These are phyloP conservation scores for Trypanosoma cruzi DNA, from an alignment of 208 protist genomes.

Conservation along the genomic window DNA sequence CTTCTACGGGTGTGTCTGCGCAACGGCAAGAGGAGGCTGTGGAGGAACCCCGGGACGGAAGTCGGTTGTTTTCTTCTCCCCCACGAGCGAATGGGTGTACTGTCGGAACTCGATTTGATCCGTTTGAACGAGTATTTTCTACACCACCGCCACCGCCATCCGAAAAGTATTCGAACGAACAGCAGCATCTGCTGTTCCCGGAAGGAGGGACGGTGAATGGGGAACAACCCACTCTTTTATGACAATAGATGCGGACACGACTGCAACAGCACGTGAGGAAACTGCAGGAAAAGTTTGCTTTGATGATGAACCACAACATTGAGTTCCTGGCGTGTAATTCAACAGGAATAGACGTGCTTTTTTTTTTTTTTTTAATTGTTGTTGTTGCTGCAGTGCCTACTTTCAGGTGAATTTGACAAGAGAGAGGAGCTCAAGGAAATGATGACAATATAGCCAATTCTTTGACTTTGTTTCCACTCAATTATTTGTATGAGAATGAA, in stretches of 20 bases:
- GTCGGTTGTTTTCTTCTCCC: not conserved
- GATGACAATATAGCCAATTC: not conserved
- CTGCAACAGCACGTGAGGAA: slow-evolving; percentile 10
- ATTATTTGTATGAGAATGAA: not conserved
- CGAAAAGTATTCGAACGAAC: not conserved
- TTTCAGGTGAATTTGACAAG: not conserved
- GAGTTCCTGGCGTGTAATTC: not conserved
- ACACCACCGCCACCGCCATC: not conserved
- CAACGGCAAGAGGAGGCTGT: not conserved
- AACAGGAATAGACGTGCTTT: not conserved
- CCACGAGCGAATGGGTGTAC: not conserved
- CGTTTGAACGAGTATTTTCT: not conserved
- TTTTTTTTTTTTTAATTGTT: not conserved
- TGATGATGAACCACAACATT: not conserved
- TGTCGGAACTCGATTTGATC: slow-evolving; percentile 16
- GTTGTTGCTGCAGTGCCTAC: not conserved
- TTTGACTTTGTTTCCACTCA: not conserved
- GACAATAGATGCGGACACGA: not conserved
- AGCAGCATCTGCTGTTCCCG: not conserved
- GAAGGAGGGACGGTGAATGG: not conserved
- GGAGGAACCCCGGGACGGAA: not conserved
- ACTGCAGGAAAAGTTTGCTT: slow-evolving; percentile 18
- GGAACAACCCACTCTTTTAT: not conserved
- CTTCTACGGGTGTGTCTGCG: not conserved
- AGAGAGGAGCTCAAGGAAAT: not conserved